Evolutionary conservation across 2,329 filamentous ascomycete species (phyloP), one percentile per base, ranked within the genome.

Genomic region (Sporothrix mexicana): DNA sequence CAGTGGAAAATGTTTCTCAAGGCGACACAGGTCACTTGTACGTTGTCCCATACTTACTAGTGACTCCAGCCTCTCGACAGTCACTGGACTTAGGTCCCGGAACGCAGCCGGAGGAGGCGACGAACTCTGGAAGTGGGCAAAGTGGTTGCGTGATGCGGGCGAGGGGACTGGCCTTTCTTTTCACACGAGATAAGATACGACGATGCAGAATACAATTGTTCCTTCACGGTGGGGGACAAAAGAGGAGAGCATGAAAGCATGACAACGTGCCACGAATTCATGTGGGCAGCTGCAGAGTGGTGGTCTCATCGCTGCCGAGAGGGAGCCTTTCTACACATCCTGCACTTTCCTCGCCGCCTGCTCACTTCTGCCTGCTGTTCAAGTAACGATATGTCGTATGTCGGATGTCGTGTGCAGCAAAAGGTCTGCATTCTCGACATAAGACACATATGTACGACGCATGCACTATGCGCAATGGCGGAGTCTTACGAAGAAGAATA

Each of bases 261-360:
- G 20, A 66, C n/a, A 66, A 43, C 61, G 41, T 66, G 61, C 61
- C 61, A 66, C 61, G 61, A 47, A 47, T 47, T 15, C 20, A 47
- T 66, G 61, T 20, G 61, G 61, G 61, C 41, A 47, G 61, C 61
- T 25, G 61, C 61, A 66, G 41, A 47, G 47, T 17, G 41, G 59
- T 45, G 59, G 36, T 36, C 30, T 36, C 30, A 36, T 1, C 30
- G 30, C 30, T 36, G 30, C 3, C 3, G n/a, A 20, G 20, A 20
- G 51, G 51, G n/a, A 7, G 30, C 8, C 2, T 9, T 20, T 20
- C n/a, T 53, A 8, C 17, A 36, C 51, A 20, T 20, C 3, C 2
- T 53, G 25, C 57, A 30, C 25, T 12, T 57, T 61, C 15, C 41
- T 13, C 57, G 17, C 5, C 49, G 17, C 20, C 49, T 53, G 47